Conservation (phyloP, 2,329 filamentous ascomycete species). For the Colletotrichum endophyticum region DNA sequence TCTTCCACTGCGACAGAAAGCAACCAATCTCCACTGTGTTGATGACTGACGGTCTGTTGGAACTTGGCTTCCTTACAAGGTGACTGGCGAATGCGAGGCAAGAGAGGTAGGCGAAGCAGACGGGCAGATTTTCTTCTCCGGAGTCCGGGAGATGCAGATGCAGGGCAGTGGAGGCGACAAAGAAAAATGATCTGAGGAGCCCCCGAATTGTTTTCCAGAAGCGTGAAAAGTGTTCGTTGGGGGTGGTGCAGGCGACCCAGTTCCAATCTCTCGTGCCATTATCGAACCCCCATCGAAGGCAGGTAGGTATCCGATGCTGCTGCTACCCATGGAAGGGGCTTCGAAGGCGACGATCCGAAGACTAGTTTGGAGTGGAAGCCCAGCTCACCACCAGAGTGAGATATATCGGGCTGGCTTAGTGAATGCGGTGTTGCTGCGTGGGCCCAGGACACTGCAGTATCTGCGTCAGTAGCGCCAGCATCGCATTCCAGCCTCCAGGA, state of each 20-base stretch:
- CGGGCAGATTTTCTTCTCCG: background rate
- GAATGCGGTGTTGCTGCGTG: background rate
- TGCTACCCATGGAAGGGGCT: background rate
- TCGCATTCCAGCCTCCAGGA: background rate
- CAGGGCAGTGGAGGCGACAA: background rate
- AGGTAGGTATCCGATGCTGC: background rate
- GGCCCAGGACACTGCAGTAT: background rate
- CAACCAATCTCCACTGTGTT: background rate
- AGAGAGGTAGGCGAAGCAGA: background rate
- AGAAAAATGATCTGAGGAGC: background rate
- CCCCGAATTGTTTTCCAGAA: constrained; percentile 18
- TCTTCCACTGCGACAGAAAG: too few species aligned
- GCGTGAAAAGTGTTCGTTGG: background rate
- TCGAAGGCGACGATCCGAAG: background rate
- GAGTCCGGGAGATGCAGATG: background rate
- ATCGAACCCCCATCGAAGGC: background rate
- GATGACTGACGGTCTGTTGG: background rate
- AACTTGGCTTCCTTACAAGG: background rate
- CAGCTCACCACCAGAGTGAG: background rate
- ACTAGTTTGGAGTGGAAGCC: background rate
- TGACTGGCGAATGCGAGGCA: background rate
- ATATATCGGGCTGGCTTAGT: background rate
- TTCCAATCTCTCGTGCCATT: background rate
- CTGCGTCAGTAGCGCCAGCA: background rate
- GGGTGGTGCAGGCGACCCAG: background rate